Evolutionary conservation across 805 yeast genomes (phyloP).

Genomic region (Teunomyces barrocoloradensis): DNA sequence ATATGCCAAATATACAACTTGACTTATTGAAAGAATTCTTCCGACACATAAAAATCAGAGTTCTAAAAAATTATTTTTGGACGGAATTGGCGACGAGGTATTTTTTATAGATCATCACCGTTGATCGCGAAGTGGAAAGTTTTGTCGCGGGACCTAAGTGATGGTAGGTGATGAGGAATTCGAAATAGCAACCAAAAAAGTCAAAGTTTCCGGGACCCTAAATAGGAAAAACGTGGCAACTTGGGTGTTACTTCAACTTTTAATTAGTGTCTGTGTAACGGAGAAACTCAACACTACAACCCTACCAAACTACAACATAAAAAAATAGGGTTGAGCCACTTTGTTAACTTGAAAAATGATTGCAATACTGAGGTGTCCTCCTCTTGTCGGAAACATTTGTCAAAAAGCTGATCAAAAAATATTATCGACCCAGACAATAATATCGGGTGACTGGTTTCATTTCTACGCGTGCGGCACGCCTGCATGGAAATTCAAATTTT

Average conservation of each 20-base stretch:
- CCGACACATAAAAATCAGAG: neutral
- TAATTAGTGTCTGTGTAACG: too few relatives aligned
- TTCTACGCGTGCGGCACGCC: neutral
- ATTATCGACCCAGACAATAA: neutral
- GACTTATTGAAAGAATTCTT: neutral
- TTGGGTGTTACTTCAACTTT: neutral
- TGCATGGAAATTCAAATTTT: neutral
- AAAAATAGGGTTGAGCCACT: neutral
- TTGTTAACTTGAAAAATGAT: too few relatives aligned
- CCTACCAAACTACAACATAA: neutral
- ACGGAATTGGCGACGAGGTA: neutral
- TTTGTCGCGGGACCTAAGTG: neutral
- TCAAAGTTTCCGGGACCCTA: neutral
- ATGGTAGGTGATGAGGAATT: neutral
- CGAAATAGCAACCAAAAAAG: neutral
- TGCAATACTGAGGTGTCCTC: neutral
- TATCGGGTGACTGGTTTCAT: neutral
- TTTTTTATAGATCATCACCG: conserved; percentile 1
- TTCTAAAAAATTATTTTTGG: neutral
- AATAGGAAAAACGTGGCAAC: neutral
- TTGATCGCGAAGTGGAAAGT: conserved; percentile 1
- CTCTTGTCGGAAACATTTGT: conserved; percentile 1
- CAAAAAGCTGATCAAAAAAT: neutral
- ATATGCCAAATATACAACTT: neutral
- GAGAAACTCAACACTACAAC: neutral